Evolutionary conservation across 2,329 filamentous ascomycete genomes (phyloP), one percentile per base, ranked within the genome.

Genomic region (Calonectria hongkongensis): DNA sequence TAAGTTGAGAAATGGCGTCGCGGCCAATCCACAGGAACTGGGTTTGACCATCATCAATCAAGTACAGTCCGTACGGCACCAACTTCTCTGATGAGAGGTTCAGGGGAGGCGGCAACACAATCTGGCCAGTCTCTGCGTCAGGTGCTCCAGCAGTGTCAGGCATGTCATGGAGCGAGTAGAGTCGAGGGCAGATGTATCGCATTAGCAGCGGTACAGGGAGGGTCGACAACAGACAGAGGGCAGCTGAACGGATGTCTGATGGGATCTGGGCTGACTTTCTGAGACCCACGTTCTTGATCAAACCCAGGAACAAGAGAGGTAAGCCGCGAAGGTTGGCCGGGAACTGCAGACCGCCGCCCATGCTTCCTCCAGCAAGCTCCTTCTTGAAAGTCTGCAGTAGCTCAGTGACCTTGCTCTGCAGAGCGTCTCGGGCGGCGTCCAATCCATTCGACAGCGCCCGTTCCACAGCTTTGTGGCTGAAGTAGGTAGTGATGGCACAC

Each of bases 1-100:
- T 88, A 39, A 99, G 89, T 81, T 98, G 95, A 1, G 95, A 95
- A 33, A 99, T 95, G 1, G 96, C 94, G 78, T 99, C 96, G 43
- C 96, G 92, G 16, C 97, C 97, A 25, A 98, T 90, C 97, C 97
- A 99, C 60, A 99, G 86, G 89, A 99, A 99, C 83, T 99, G 97
- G 7, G 95, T 98, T 85, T 98, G 96, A 3, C 96, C 96, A 81
- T 99, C 97, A 80, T 99, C 97, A 79, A 99, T 97, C 71, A 99
- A 90, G 84, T 99, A 99, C 21, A 99, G 87, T 33, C 97, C 97
- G 81, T 97, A 98, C 0, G 95, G 91, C 4, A 95, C 94, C 63
- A 99, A 90, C 58, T 94, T 92, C 83, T 96, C 95, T 1, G 96
- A 98, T 3, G 95, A 95, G 71, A 98, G 89, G 83, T 98, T 98